Evolutionary conservation across 2,329 filamentous ascomycete genomes (phyloP), one percentile per base, ranked within the genome.

Genomic region (Corniculantispora saksenae): DNA sequence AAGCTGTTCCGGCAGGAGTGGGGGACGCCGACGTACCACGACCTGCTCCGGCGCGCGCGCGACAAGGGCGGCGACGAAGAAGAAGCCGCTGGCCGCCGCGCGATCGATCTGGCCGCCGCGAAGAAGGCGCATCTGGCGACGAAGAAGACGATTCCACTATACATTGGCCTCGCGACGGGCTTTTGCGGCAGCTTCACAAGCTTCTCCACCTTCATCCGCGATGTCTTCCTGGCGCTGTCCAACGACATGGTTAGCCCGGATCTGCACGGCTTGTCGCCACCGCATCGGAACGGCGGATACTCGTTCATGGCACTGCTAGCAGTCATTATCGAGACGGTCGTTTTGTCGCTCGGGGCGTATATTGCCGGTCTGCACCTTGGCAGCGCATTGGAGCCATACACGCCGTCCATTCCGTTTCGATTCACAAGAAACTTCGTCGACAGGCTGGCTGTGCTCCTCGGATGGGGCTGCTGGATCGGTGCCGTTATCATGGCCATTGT

Each of bases 101-200:
- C 65, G 61, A 68, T 78, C 19, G 78, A 83, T 63, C 69, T 82
- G 4, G 74, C 75, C 8, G 79, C 81, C 3, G 81, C 81, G 5
- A 84, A 83, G 70, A 85, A 89, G 72, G 82, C 82, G 1, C 86
- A 91, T 72, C 75, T 84, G 45, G 82, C 87, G 6, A 79, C 82
- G 32, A 97, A 97, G 75, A 97, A 96, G 80, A 91, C 91, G 0
- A 91, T 97, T 32, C 94, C 94, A 0, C 82, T 97, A 0, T 97
- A 96, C 73, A 90, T 97, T 66, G 94, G 91, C 59, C 85, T 97
- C 7, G 87, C 92, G 0, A 97, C 91, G 0, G 94, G 91, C 13
- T 95, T 95, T 76, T 97, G 93, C 72, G 92, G 94, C 67, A 94
- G 91, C 69, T 92, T 95, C 72, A 97, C 94, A 0, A 94, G 91